Evolutionary conservation across 2,329 filamentous ascomycete genomes (phyloP).

Genomic region (Domatiomyces catenatus): DNA sequence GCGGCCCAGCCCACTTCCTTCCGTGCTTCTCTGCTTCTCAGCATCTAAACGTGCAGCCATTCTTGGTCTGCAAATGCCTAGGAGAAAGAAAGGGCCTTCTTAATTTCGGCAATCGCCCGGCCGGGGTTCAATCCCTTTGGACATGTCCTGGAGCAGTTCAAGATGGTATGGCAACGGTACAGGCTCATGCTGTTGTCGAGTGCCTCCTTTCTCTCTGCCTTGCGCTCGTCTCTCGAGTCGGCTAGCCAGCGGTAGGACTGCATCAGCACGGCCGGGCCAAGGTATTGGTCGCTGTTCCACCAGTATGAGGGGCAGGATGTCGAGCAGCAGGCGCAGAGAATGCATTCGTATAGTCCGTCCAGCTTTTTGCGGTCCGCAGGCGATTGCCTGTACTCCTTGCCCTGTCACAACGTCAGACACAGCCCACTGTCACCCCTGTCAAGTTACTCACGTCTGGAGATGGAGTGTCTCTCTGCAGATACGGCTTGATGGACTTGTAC

Average conservation of each 20-base stretch:
- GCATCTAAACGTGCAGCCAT: neutral
- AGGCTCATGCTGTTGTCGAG: conserved; percentile 98
- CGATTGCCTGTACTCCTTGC: conserved; percentile 79
- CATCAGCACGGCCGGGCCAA: conserved; percentile 87
- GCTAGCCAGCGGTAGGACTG: conserved; percentile 96
- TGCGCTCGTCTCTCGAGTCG: conserved; percentile 87
- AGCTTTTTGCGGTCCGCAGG: conserved; percentile 92
- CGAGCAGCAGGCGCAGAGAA: conserved; percentile 97
- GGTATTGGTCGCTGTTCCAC: conserved; percentile 99
- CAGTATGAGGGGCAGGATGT: conserved; percentile 99
- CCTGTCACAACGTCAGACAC: conserved; percentile 35
- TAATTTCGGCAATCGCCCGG: conserved; percentile 90
- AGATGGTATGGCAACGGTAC: conserved; percentile 97
- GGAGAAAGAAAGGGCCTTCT: conserved; percentile 73
- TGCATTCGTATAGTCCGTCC: conserved; percentile 96
- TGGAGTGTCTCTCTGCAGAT: conserved; percentile 79
- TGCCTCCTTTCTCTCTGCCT: conserved; percentile 69
- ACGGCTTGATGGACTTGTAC: conserved; percentile 99
- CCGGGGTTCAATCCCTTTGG: conserved; percentile 97
- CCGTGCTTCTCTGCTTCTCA: neutral
- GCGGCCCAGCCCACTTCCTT: neutral
- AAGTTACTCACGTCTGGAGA: conserved; percentile 56
- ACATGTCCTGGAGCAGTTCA: conserved; percentile 96
- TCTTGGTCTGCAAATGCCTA: neutral
- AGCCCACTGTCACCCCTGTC: neutral